Base-by-base conservation (phyloP, 306 rosid genomes). In the Aeschynomene evenia region DNA sequence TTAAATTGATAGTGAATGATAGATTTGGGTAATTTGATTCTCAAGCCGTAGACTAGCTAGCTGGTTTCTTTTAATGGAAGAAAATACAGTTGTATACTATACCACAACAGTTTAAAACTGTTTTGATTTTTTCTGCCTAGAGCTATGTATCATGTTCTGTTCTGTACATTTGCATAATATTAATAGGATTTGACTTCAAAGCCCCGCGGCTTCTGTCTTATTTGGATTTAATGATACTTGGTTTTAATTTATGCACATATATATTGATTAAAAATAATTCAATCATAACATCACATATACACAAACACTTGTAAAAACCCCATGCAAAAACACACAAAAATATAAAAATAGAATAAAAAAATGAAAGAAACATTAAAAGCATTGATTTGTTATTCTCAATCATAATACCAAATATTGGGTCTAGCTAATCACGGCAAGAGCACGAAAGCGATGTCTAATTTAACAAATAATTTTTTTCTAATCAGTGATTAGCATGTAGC, bases 11-110 rank as follows among this genome's bases (percentile, higher is more conserved):
- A 39, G 1, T 14, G 31, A 12, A 52, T 29, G 81, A 49, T 19
- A 48, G 19, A 49, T 33, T 21, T 23, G 60, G 59, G 34, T 65
- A 15, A 6, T 58, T 58, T 53, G n/a, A 73, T 23, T 4, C 56
- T 62, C 45, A 36, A 61, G 61, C 51, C 39, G 14, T 64, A 60
- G 53, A 40, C 77, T 56, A 54, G 70, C 67, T 74, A 54, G 70
- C 67, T 74, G 73, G 55, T 77, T 77, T 49, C 84, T 81, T 82
- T 45, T 46, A 70, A 54, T 39, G 58, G 21, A 72, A 81, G 79
- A 75, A 79, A 71, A 2, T 9, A 43, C 34, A 58, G 48, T 65
- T 33, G 63, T 29, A 34, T n/a, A n/a, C n/a, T n/a, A n/a, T n/a
- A n/a, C n/a, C n/a, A n/a, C n/a, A n/a, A n/a, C 59, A 34, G 57